Conservation (phyloP, 75 land plant genomes). For the Adiantum capillusveneris region DNA sequence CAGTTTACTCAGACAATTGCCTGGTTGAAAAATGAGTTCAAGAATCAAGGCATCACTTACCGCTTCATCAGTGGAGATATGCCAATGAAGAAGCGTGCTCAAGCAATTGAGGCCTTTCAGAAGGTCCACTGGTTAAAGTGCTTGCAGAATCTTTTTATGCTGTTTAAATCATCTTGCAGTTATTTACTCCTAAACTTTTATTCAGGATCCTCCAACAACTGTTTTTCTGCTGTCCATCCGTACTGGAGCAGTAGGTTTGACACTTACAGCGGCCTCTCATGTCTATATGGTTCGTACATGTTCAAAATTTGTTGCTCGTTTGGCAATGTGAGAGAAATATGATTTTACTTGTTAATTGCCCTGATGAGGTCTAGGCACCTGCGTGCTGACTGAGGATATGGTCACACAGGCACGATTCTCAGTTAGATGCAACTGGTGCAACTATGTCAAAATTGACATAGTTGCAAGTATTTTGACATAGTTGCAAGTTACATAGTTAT, state of each 20-base stretch:
- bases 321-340: neutral
- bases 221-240: constrained; percentile 41
- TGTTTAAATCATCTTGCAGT: neutral
- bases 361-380: no score
- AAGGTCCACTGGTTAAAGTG: constrained; percentile 26
- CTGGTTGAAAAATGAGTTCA: constrained; percentile 36
- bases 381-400: no score
- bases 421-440: no score
- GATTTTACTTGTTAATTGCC: no score
- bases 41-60: constrained; percentile 37
- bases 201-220: constrained; percentile 42
- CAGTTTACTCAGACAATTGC: constrained; percentile 45
- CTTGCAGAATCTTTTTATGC: neutral
- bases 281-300: constrained; percentile 28
- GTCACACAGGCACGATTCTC: no score
- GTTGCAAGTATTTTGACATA: no score
- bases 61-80: constrained; percentile 43
- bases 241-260: constrained; percentile 42
- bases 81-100: constrained; percentile 45
- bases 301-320: no score
- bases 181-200: neutral
- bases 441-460: no score
- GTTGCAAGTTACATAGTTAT: no score
- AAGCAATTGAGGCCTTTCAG: constrained; percentile 43
- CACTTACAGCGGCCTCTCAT: constrained; percentile 42